Base-by-base conservation (phyloP, 2,329 filamentous ascomycete species). In the Dactylonectria macrodidyma region DNA sequence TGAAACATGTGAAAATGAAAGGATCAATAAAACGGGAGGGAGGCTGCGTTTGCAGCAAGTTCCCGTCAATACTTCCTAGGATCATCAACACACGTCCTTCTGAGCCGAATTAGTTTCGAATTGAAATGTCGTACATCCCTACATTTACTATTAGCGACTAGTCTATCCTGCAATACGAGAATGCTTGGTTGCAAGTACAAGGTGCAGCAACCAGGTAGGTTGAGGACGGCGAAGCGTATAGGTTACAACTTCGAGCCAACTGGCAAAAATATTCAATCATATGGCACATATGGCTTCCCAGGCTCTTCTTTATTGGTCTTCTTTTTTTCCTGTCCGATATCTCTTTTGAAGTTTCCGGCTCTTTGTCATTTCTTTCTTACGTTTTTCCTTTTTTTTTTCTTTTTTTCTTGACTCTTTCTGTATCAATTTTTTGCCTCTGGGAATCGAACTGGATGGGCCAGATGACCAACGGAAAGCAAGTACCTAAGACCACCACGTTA, bases 261-360 rank as follows among this genome's bases (percentile, higher is more conserved):
- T 44, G 16, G 41, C 41, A 44, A 44, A 44, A 44, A 44, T 44
- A 44, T n/a, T 44, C 41, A 44, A 44, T 44, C 41, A 44, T n/a
- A n/a, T 44, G 41, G 16, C 41, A n/a, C n/a, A 44, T n/a, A 44
- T 44, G 14, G 41, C 41, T 44, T 44, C 41, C 41, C 14, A n/a
- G 41, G 16, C 41, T 19, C n/a, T 9, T n/a, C 8, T 44, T n/a
- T 41, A 1, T 14, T 3, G 5, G 1, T n/a, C 16, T 41, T 41
- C 12, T 41, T 41, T 41, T 12, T n/a, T 3, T 41, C 7, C 16
- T 41, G 10, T 14, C 12, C 19, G 19, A 19, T 19, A 19, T 19
- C 19, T 19, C 19, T 19, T 19, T 19, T 19, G 19, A 19, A 19
- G 19, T 41, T 14, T 16, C 5, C 12, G 38, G 10, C 12, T 41